A percentile compares a stretch with the other conserved stretches of the same genome.
Evolutionary conservation across 2,329 filamentous ascomycete species (phyloP).

Genomic region (Aspergillus pseudonomiae): DNA sequence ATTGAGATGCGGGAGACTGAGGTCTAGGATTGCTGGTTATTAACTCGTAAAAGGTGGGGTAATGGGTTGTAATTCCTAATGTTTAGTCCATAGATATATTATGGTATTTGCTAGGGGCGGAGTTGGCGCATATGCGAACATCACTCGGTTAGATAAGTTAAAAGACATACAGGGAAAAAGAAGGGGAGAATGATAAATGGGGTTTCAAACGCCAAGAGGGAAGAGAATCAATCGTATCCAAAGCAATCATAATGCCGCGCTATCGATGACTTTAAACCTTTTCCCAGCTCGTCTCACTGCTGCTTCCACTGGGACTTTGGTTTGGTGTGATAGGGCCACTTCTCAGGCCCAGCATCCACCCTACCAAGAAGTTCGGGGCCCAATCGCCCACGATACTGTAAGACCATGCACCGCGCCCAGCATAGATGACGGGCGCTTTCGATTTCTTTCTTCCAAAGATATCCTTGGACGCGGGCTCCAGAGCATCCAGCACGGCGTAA

Average conservation of each 20-base stretch:
- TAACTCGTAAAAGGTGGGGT: background rate
- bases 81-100: background rate
- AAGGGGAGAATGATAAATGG: background rate
- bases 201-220: background rate
- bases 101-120: background rate
- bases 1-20: slow-evolving; percentile 13
- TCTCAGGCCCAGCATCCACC: slow-evolving; percentile 88
- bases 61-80: slow-evolving; percentile 1
- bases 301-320: slow-evolving; percentile 33
- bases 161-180: background rate
- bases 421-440: slow-evolving; percentile 65
- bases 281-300: slow-evolving; percentile 42
- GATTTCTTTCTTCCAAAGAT: slow-evolving; percentile 42
- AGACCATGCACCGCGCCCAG: slow-evolving; percentile 80
- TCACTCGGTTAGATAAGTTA: background rate
- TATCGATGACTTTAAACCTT: slow-evolving; percentile 25
- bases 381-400: slow-evolving; percentile 86
- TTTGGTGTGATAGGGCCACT: slow-evolving; percentile 23
- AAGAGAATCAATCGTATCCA: background rate
- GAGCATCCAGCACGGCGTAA: slow-evolving; percentile 85
- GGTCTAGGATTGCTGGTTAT: background rate
- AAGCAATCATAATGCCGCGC: background rate
- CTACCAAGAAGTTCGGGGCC: slow-evolving; percentile 76
- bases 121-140: background rate
- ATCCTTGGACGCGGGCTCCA: slow-evolving; percentile 57